A percentile compares a stretch with the other conserved stretches of the same genome.
Conservation (phyloP, 805 yeast genomes). For the Barnettozyma sp. region DNA sequence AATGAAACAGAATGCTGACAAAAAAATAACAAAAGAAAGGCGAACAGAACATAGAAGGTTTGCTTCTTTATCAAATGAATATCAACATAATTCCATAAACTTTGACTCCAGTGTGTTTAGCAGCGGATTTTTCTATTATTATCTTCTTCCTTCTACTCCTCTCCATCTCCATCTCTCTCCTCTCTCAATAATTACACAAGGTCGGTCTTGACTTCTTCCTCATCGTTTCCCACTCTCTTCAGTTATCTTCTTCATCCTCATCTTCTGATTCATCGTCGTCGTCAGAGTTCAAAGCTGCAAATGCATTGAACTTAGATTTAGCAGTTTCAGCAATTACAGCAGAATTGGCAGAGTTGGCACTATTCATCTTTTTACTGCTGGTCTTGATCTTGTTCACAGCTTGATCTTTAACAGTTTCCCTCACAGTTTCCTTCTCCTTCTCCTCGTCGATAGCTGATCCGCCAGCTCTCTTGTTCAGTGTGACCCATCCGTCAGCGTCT, state of each 20-base stretch:
- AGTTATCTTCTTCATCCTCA: constrained; percentile 24
- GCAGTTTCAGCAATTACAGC: constrained; percentile 66
- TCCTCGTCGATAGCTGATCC: constrained; percentile 46
- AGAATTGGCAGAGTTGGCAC: constrained; percentile 66
- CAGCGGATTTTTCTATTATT: too few relatives aligned
- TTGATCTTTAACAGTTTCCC: constrained; percentile 33
- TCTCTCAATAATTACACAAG: too few relatives aligned
- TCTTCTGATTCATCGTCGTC: constrained; percentile 25
- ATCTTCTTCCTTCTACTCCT: too few relatives aligned
- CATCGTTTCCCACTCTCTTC: constrained; percentile 8
- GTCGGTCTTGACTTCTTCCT: not conserved
- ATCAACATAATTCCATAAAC: too few relatives aligned
- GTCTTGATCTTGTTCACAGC: constrained; percentile 53
- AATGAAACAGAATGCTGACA: too few relatives aligned
- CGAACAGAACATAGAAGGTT: constrained; percentile 2
- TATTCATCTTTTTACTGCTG: constrained; percentile 66
- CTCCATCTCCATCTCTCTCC: too few relatives aligned
- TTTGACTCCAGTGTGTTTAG: too few relatives aligned
- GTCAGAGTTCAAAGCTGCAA: constrained; percentile 52
- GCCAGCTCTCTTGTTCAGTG: constrained; percentile 38
- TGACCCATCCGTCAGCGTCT: constrained; percentile 83
- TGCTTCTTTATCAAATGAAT: constrained; percentile 5
- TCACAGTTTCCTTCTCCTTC: constrained; percentile 37
- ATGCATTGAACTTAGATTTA: constrained; percentile 66
- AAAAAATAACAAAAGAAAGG: constrained; percentile 3